phyloP scores from a whole-genome alignment of 306 rosid species.

The Quercus suber region DNA sequence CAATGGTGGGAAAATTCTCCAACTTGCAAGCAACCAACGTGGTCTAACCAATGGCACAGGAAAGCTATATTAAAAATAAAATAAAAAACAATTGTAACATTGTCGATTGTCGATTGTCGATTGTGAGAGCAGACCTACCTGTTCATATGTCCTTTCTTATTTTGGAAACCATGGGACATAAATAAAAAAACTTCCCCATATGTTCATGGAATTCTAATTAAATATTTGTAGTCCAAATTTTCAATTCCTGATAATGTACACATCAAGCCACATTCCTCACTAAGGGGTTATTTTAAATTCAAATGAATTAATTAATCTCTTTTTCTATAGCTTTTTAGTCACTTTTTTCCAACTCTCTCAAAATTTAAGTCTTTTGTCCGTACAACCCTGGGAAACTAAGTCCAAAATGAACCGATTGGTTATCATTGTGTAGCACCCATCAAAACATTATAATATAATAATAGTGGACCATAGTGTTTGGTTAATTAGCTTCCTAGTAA shows the following conservation, averaged over 20 bases:
- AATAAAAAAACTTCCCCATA: neutral
- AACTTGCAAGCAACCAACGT: constrained; percentile 26
- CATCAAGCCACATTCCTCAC: no score
- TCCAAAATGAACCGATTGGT: neutral
- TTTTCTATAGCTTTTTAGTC: no score
- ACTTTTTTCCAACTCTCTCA: neutral
- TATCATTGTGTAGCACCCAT: neutral
- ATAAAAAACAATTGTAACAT: neutral
- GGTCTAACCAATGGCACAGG: neutral
- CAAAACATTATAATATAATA: neutral
- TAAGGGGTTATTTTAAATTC: no score
- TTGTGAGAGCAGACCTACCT: neutral
- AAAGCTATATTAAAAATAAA: neutral
- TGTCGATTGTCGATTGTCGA: neutral
- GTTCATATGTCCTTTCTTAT: neutral
- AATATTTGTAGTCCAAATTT: no score
- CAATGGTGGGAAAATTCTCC: constrained; percentile 2
- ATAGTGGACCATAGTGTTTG: neutral
- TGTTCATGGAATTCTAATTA: neutral
- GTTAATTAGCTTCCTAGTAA: neutral
- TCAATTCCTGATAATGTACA: no score
- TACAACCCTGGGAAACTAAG: neutral
- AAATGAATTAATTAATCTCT: no score
- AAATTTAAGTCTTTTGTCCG: neutral
- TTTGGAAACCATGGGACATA: neutral